Evolutionary conservation across 2,329 filamentous ascomycete genomes (phyloP).

Genomic region (Byssoonygena ceratinophila): DNA sequence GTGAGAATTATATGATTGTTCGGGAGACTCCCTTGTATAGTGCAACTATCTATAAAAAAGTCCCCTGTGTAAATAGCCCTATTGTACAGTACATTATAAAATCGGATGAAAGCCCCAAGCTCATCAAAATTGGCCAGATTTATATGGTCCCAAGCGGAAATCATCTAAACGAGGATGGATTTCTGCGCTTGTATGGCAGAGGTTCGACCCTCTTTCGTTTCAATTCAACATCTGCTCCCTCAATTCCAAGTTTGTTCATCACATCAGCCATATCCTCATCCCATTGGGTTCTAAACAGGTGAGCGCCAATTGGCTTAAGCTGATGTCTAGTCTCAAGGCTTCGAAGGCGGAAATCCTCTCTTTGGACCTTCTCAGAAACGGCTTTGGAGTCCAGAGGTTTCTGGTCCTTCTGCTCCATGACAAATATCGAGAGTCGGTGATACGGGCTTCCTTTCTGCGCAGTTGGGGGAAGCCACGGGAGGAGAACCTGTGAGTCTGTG

Average conservation of each 20-base stretch:
- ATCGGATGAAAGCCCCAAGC: not conserved
- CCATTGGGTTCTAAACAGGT: constrained; percentile 80
- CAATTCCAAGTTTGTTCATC: constrained; percentile 67
- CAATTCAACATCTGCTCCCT: constrained; percentile 73
- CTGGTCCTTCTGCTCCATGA: constrained; percentile 66
- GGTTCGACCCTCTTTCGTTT: constrained; percentile 65
- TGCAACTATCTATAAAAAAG: constrained; percentile 3
- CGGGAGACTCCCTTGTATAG: not conserved
- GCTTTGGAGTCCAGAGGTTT: constrained; percentile 48
- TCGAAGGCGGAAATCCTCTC: constrained; percentile 64
- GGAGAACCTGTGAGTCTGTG: constrained; percentile 54
- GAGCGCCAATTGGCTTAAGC: constrained; percentile 66
- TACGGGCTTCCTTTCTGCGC: constrained; percentile 85
- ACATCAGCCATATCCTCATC: constrained; percentile 79
- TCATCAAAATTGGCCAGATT: not conserved
- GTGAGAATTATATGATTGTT: not conserved
- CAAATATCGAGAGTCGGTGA: constrained; percentile 73
- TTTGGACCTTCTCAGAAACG: constrained; percentile 42
- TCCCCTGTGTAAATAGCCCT: constrained; percentile 11
- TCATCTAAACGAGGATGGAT: constrained; percentile 38
- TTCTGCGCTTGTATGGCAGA: constrained; percentile 42
- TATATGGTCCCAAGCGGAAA: not conserved
- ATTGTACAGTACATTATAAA: constrained; percentile 37
- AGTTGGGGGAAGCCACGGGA: constrained; percentile 75
- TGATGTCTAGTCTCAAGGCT: constrained; percentile 60